Percentiles rank a stretch among this genome's conserved stretches.
Conservation (phyloP, 768 basidiomycete species). For the Boletus speciosus region DNA sequence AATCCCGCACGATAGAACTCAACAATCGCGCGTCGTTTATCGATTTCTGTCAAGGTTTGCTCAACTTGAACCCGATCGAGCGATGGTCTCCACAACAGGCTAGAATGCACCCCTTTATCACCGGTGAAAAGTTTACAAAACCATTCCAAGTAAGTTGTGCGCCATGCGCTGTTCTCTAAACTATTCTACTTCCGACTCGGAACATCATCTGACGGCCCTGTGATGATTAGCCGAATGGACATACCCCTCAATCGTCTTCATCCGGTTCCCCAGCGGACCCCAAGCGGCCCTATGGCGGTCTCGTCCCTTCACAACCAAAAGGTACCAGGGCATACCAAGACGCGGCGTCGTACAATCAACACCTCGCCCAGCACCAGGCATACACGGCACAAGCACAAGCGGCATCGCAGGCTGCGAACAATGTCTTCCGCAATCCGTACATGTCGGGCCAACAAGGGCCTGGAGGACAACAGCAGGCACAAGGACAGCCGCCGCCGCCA, state of each 20-base stretch:
- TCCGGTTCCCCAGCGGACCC: slow-evolving; percentile 50
- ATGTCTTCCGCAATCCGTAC: slow-evolving; percentile 77
- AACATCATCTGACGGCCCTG: slow-evolving; percentile 6
- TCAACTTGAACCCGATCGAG: slow-evolving; percentile 91
- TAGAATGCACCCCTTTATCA: slow-evolving; percentile 93
- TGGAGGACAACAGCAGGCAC: slow-evolving; percentile 31
- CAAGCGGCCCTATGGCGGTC: slow-evolving; percentile 89
- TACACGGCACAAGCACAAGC: slow-evolving; percentile 85
- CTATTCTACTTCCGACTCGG: neutral
- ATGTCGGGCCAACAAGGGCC: slow-evolving; percentile 49
- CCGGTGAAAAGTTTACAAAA: slow-evolving; percentile 91
- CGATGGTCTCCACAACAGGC: slow-evolving; percentile 99
- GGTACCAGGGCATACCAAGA: slow-evolving; percentile 85
- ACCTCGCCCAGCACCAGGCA: slow-evolving; percentile 89
- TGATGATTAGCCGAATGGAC: slow-evolving; percentile 49
- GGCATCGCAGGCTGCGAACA: slow-evolving; percentile 65
- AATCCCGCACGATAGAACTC: slow-evolving; percentile 57
- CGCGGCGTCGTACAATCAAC: slow-evolving; percentile 92
- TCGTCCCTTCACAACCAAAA: slow-evolving; percentile 86
- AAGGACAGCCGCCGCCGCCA: slow-evolving; percentile 9
- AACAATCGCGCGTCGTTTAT: slow-evolving; percentile 93
- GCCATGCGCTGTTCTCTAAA: neutral
- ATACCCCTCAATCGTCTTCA: slow-evolving; percentile 27
- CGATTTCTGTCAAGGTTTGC: slow-evolving; percentile 93
- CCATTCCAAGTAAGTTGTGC: slow-evolving; percentile 66